Conservation (phyloP, 257 asterid genomes). For the Verbena officinalis region DNA sequence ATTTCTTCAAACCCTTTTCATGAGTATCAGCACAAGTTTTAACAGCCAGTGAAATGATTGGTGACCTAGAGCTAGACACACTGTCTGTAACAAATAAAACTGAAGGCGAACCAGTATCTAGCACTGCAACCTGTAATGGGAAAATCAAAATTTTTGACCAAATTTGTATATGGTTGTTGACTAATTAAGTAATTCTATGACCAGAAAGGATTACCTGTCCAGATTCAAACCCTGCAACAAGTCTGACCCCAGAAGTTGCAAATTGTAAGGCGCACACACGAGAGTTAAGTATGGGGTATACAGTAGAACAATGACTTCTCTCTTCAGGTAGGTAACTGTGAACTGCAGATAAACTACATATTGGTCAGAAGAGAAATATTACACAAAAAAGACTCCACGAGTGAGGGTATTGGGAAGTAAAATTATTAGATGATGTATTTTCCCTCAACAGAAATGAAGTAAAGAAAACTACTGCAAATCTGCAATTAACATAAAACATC, state of each 20-base stretch:
- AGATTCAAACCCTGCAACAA: constrained; percentile 75
- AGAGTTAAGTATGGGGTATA: constrained; percentile 62
- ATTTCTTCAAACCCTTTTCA: constrained; percentile 37
- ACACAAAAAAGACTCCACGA: constrained; percentile 17
- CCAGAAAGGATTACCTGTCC: constrained; percentile 63
- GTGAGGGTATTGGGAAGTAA: constrained; percentile 17
- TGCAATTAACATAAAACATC: constrained; percentile 14
- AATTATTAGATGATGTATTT: background rate
- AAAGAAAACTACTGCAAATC: constrained; percentile 2
- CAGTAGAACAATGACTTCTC: constrained; percentile 49
- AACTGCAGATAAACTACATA: constrained; percentile 54
- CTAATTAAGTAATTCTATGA: background rate
- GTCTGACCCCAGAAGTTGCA: constrained; percentile 63
- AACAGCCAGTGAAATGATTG: constrained; percentile 62
- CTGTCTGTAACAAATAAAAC: constrained; percentile 70
- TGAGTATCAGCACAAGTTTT: constrained; percentile 37
- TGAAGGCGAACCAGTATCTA: constrained; percentile 68
- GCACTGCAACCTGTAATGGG: constrained; percentile 76
- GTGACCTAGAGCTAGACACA: constrained; percentile 53
- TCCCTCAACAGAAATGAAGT: constrained; percentile 3
- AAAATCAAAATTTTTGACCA: constrained; percentile 29
- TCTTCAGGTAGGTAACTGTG: constrained; percentile 43
- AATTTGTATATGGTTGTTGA: constrained; percentile 12
- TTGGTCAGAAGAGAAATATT: constrained; percentile 31
- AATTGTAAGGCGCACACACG: constrained; percentile 70